Evolutionary conservation across 2,329 filamentous ascomycete species (phyloP), one percentile per base, ranked within the genome.

Genomic region (Pyrenochaeta sp.): DNA sequence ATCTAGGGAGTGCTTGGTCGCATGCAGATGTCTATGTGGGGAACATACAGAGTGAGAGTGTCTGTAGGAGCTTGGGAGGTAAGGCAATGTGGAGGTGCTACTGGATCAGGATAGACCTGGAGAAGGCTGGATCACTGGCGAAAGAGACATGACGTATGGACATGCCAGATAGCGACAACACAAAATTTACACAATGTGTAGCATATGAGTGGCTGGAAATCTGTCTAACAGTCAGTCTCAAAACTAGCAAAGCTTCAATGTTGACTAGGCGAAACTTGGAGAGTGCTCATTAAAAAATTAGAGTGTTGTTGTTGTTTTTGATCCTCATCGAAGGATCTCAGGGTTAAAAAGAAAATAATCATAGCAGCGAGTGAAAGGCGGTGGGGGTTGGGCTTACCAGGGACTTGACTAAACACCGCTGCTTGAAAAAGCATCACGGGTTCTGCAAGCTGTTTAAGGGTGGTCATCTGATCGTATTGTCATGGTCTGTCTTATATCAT

Each of bases 271-370:
- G 22, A 13, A 36, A 34, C 49, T 27, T 58, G 46, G 37, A 49
- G 28, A 50, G 59, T 65, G 74, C 72, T 89, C 86, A 88, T 85
- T 77, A 88, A 89, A 88, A 89, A 89, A 89, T 88, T 88, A 89
- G 86, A 89, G 85, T 88, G 66, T 70, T 64, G 85, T 85, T 86
- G 85, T 86, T 87, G 83, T 82, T 80, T 84, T 82, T 84, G 66
- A 76, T 87, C 85, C 79, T 86, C 86, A 88, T 78, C 56, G 82
- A 74, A 75, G 76, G 74, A 77, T 72, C 78, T 88, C 82, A 81
- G 86, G 81, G 86, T 88, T 89, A 88, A 89, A 89, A 88, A 88
- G 77, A 62, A 50, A 68, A 78, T 88, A 84, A 88, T 89, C 86
- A 84, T 86, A 72, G 79, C 78, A 72, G 10, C 32, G 36, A 19